These are phyloP conservation scores for Tylopilus balloui DNA, from an alignment of 768 basidiomycete species.

Conservation along the genomic window DNA sequence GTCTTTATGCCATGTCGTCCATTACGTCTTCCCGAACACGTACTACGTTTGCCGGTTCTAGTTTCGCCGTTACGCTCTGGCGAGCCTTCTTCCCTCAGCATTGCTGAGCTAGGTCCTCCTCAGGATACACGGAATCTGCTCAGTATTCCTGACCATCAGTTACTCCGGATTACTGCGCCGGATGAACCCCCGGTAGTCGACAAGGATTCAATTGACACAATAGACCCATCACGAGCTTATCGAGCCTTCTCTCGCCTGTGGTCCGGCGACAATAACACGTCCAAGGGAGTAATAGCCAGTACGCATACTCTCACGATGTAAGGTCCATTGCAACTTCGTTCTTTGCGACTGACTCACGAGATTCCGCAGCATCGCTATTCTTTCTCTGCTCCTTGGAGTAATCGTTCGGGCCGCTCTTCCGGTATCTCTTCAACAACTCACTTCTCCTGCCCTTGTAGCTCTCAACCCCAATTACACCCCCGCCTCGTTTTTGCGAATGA, in stretches of 20 bases:
- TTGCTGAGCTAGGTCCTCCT: slow-evolving; percentile 21
- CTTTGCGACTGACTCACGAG: slow-evolving; percentile 9
- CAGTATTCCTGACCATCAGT: slow-evolving; percentile 38
- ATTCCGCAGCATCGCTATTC: slow-evolving; percentile 54
- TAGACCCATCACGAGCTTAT: slow-evolving; percentile 41
- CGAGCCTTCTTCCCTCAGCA: slow-evolving; percentile 26
- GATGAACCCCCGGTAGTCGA: slow-evolving; percentile 42
- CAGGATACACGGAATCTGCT: slow-evolving; percentile 43
- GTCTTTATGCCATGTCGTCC: slow-evolving; percentile 57
- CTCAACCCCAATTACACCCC: slow-evolving; percentile 26
- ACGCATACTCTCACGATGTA: slow-evolving; percentile 65
- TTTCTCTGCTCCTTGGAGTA: slow-evolving; percentile 62
- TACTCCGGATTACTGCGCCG: slow-evolving; percentile 35
- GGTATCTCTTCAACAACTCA: slow-evolving; percentile 20
- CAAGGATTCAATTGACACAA: slow-evolving; percentile 38
- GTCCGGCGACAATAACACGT: slow-evolving; percentile 29
- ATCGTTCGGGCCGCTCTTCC: slow-evolving; percentile 32
- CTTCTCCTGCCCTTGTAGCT: slow-evolving; percentile 15
- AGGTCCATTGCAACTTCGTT: slow-evolving; percentile 23
- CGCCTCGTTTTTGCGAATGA: slow-evolving; percentile 38
- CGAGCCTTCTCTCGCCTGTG: slow-evolving; percentile 45
- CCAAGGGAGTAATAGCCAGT: slow-evolving; percentile 41
- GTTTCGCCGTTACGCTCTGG: slow-evolving; percentile 21
- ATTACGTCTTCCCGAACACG: slow-evolving; percentile 35
- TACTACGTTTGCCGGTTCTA: slow-evolving; percentile 58